Conservation (phyloP, 768 basidiomycete genomes). For the Hypsizygus marmoreus region DNA sequence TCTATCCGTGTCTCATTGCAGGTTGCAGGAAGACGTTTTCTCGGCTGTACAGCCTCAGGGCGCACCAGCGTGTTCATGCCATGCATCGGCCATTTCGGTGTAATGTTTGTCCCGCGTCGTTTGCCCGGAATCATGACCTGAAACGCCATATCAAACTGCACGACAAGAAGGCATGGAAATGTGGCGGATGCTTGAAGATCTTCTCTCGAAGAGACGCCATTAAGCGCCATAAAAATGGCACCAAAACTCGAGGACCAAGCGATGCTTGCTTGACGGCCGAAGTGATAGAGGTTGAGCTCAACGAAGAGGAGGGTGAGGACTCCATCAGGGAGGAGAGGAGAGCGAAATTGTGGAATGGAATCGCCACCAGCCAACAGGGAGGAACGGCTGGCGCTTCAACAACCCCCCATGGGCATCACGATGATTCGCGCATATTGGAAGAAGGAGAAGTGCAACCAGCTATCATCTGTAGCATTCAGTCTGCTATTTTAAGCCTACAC, state of each 20-base stretch:
- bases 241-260: constrained; percentile 49
- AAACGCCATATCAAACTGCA: constrained; percentile 78
- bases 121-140: constrained; percentile 77
- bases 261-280: constrained; percentile 58
- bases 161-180: constrained; percentile 73
- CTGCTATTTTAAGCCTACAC: constrained; percentile 55
- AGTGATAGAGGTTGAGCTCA: constrained; percentile 60
- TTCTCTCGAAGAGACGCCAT: constrained; percentile 81
- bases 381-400: constrained; percentile 20
- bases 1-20: constrained; percentile 74
- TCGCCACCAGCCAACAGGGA: constrained; percentile 44
- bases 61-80: constrained; percentile 70
- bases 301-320: constrained; percentile 43
- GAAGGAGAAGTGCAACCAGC: constrained; percentile 62
- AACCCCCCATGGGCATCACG: constrained; percentile 23
- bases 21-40: constrained; percentile 71
- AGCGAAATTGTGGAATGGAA: constrained; percentile 65
- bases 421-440: constrained; percentile 42
- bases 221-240: constrained; percentile 72
- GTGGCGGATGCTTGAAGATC: constrained; percentile 70
- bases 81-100: constrained; percentile 69
- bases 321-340: constrained; percentile 59
- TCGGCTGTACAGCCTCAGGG: constrained; percentile 67
- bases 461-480: constrained; percentile 51
- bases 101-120: constrained; percentile 66